phyloP scores from a whole-genome alignment of 495 filamentous ascomycete species.

The Penicillium verhagenii region DNA sequence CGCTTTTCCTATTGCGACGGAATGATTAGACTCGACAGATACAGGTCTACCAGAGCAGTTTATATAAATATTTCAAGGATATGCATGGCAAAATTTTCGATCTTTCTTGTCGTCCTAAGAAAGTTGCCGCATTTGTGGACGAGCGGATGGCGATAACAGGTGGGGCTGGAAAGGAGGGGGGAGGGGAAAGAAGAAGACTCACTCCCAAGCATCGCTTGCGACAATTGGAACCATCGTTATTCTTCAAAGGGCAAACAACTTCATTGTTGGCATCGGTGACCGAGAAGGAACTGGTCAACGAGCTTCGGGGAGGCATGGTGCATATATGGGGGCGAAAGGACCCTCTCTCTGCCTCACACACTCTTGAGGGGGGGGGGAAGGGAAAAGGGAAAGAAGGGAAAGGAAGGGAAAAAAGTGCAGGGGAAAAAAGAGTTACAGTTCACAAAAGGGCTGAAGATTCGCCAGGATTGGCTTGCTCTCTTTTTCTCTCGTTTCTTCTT shows the following conservation, averaged over 20 bases:
- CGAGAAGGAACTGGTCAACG: slow-evolving; percentile 86
- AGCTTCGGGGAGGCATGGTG: slow-evolving; percentile 82
- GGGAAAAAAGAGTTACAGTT: slow-evolving; percentile 6
- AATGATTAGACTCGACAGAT: slow-evolving; percentile 22
- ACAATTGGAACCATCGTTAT: slow-evolving; percentile 96
- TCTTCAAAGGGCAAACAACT: slow-evolving; percentile 93
- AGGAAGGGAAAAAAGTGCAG: slow-evolving; percentile 3
- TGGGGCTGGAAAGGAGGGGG: slow-evolving; percentile 13
- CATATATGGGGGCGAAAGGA: slow-evolving; percentile 34
- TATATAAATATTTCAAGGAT: not conserved
- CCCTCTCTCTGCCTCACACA: slow-evolving; percentile 26
- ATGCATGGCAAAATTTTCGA: not conserved
- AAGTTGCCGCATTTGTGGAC: not conserved
- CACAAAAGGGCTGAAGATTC: slow-evolving; percentile 6
- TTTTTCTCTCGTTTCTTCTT: slow-evolving; percentile 9
- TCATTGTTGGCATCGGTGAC: slow-evolving; percentile 90
- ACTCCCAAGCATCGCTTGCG: slow-evolving; percentile 97
- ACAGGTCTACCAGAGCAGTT: not conserved
- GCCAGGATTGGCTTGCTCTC: slow-evolving; percentile 13
- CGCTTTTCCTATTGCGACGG: slow-evolving; percentile 73
- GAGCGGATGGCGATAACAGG: slow-evolving; percentile 14
- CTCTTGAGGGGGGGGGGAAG: slow-evolving; percentile 3
- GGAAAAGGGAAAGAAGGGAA: slow-evolving; percentile 4
- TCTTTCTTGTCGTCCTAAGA: not conserved
- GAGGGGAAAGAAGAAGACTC: slow-evolving; percentile 47